phyloP scores from a whole-genome alignment of 2,329 filamentous ascomycete genomes.

The Alternaria hordeiaustralica region DNA sequence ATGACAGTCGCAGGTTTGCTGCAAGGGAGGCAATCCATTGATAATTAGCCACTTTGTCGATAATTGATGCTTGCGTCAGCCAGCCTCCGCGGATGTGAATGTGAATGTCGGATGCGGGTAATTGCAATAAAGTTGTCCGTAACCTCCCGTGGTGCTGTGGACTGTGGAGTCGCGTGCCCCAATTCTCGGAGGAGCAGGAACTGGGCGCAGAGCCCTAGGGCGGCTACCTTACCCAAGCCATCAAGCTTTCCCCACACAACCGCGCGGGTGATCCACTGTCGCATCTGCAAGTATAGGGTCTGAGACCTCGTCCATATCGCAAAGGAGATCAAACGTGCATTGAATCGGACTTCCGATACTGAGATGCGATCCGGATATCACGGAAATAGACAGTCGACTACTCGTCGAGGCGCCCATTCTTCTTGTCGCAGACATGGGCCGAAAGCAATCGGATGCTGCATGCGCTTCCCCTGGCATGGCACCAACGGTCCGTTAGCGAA shows the following conservation, averaged over 20 bases:
- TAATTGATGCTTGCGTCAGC: background rate
- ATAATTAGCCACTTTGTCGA: background rate
- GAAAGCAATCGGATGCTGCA: slow-evolving; percentile 1
- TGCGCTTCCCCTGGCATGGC: slow-evolving; percentile 4
- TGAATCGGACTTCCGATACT: background rate
- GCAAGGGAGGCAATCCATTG: background rate
- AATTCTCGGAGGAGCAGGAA: slow-evolving; percentile 11
- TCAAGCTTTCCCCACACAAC: slow-evolving; percentile 42
- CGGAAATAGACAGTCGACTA: background rate
- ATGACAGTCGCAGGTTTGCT: slow-evolving; percentile 7
- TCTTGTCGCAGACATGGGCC: slow-evolving; percentile 8
- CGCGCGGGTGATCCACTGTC: slow-evolving; percentile 14
- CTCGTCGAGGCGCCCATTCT: background rate
- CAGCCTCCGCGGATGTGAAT: background rate
- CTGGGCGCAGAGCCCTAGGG: slow-evolving; percentile 2
- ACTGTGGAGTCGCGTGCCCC: slow-evolving; percentile 15
- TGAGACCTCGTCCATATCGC: background rate
- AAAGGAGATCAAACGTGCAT: background rate
- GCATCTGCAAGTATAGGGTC: slow-evolving; percentile 6
- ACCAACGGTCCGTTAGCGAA: slow-evolving; percentile 15
- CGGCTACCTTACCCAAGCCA: slow-evolving; percentile 17
- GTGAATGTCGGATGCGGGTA: background rate
- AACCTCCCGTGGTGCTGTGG: slow-evolving; percentile 7
- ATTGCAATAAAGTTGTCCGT: slow-evolving; percentile 1
- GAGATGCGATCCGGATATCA: background rate